Conservation (phyloP, 2,329 filamentous ascomycete species). For the Aschersonia sp. region DNA sequence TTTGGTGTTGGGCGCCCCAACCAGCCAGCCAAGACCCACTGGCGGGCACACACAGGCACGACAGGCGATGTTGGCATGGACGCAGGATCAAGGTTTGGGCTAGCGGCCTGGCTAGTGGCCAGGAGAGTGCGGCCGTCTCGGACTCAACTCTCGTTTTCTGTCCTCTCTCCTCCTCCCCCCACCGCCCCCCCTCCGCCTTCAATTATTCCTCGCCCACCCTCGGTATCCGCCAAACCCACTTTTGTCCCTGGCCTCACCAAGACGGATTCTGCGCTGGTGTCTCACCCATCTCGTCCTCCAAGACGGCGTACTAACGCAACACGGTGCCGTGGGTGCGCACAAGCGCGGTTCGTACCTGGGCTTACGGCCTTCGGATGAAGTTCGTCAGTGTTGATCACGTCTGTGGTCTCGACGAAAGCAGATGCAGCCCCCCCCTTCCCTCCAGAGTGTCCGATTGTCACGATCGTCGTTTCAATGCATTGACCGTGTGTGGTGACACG, state of each 20-base stretch:
- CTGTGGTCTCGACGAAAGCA: not conserved
- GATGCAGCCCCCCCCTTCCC: too few relatives aligned
- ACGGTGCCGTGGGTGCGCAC: not conserved
- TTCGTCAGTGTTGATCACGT: not conserved
- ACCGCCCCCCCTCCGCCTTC: not conserved
- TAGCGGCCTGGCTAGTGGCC: not conserved
- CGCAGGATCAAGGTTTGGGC: not conserved
- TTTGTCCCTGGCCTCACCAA: not conserved
- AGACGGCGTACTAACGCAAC: not conserved
- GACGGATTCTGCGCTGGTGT: not conserved
- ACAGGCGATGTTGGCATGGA: not conserved
- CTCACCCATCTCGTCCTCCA: not conserved
- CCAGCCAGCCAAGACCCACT: not conserved
- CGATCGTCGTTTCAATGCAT: not conserved
- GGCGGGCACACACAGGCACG: not conserved
- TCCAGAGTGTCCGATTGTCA: not conserved
- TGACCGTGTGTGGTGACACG: not conserved
- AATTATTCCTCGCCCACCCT: not conserved
- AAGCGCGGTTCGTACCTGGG: not conserved
- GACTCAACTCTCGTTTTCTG: not conserved
- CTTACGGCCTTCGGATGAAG: not conserved
- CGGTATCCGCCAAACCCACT: not conserved
- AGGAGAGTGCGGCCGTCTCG: not conserved
- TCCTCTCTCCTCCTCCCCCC: not conserved
- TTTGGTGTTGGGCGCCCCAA: too few relatives aligned